These are phyloP conservation scores for Trichomonascaceae sp. DNA, from an alignment of 1,139 yeast genomes.

Conservation along the genomic window DNA sequence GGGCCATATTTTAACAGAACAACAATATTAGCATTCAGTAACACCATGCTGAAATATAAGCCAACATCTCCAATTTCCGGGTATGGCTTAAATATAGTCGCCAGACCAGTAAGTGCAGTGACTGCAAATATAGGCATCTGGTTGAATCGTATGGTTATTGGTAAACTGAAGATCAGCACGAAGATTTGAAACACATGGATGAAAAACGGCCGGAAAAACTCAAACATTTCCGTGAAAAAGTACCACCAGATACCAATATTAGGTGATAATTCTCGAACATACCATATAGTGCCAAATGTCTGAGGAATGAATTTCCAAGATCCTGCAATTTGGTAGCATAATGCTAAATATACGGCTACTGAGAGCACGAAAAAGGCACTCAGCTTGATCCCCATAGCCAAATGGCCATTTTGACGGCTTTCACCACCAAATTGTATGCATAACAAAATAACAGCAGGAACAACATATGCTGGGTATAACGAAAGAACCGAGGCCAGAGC, in stretches of 20 bases:
- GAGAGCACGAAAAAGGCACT: conserved; percentile 18
- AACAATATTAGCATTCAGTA: conserved; percentile 46
- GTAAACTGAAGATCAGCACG: conserved; percentile 60
- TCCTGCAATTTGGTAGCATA: conserved; percentile 40
- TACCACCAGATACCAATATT: conserved; percentile 98
- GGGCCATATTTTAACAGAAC: conserved; percentile 39
- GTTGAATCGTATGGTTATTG: conserved; percentile 63
- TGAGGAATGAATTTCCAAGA: conserved; percentile 52
- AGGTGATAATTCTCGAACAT: conserved; percentile 66
- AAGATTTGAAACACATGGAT: conserved; percentile 77
- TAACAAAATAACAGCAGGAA: conserved; percentile 20
- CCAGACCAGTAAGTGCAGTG: conserved; percentile 57
- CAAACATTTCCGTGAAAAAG: conserved; percentile 91
- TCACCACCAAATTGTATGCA: conserved; percentile 1
- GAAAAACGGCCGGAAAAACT: conserved; percentile 78
- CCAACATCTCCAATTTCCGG: conserved; percentile 86
- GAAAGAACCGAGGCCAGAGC: conserved; percentile 63
- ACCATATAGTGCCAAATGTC: conserved; percentile 56
- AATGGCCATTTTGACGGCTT: background rate
- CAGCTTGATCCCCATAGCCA: conserved; percentile 15
- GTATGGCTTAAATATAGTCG: conserved; percentile 72
- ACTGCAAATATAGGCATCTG: conserved; percentile 56
- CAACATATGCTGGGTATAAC: conserved; percentile 47
- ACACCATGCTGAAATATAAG: conserved; percentile 53
- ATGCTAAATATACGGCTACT: conserved; percentile 33